These are phyloP conservation scores for Pythium plurisporium DNA, from an alignment of 352 stramenopile species.

Conservation along the genomic window DNA sequence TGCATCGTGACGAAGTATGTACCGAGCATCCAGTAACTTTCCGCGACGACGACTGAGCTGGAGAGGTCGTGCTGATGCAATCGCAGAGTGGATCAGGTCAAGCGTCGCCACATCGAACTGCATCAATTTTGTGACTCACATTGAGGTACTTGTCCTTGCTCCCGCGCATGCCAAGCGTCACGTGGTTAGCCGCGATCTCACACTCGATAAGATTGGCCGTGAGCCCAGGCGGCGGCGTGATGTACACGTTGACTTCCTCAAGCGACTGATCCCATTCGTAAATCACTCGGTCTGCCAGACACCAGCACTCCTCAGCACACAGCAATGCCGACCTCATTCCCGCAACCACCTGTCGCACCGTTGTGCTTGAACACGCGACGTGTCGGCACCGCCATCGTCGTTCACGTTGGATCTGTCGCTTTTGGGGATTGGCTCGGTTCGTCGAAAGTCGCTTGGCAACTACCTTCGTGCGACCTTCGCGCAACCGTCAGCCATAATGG, in stretches of 20 bases:
- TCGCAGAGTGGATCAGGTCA: neutral
- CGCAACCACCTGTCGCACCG: constrained; percentile 26
- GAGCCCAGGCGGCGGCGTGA: constrained; percentile 85
- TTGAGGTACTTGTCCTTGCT: constrained; percentile 92
- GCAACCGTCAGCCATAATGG: constrained; percentile 56
- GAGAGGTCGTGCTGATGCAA: constrained; percentile 82
- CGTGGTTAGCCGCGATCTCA: constrained; percentile 84
- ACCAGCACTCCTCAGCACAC: neutral
- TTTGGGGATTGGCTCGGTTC: constrained; percentile 4
- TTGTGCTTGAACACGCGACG: constrained; percentile 71
- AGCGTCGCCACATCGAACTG: too few species aligned
- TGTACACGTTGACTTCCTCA: constrained; percentile 95
- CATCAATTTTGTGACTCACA: too few species aligned
- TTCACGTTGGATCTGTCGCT: neutral
- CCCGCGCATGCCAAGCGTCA: constrained; percentile 88
- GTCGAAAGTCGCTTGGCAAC: neutral
- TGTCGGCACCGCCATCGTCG: constrained; percentile 34
- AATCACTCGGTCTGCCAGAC: constrained; percentile 58
- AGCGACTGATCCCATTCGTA: constrained; percentile 98
- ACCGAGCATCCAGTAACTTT: constrained; percentile 97
- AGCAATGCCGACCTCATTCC: too few species aligned
- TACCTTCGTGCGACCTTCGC: constrained; percentile 34
- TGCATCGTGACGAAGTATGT: neutral
- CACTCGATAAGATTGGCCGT: constrained; percentile 82
- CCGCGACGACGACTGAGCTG: constrained; percentile 88